Conservation (phyloP, 768 basidiomycete species). For the Leucogyrophana mollusca region DNA sequence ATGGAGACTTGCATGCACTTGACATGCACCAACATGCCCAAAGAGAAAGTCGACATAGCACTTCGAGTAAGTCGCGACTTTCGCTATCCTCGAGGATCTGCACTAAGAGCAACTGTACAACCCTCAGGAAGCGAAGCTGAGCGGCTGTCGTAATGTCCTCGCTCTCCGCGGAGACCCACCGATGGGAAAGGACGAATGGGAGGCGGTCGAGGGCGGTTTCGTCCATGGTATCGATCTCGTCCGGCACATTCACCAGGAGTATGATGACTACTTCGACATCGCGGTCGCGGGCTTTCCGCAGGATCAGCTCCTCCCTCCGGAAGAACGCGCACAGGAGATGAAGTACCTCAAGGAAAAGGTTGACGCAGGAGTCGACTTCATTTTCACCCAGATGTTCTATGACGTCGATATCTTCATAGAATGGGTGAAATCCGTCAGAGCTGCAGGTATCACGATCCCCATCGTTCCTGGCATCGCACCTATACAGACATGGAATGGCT, state of each 20-base stretch:
- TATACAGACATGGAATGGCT: conserved; percentile 96
- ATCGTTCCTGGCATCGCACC: conserved; percentile 94
- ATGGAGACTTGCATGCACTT: conserved; percentile 98
- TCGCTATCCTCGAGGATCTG: conserved; percentile 3
- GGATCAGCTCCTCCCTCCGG: conserved; percentile 66
- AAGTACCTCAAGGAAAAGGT: conserved; percentile 86
- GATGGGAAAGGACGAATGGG: conserved; percentile 86
- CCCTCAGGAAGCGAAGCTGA: conserved; percentile 80
- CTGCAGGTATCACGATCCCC: conserved; percentile 83
- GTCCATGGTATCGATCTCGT: conserved; percentile 91
- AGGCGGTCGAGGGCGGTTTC: conserved; percentile 89
- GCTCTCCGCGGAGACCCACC: conserved; percentile 94
- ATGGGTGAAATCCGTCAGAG: conserved; percentile 85
- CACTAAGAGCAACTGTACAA: conserved; percentile 6
- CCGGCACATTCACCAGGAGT: conserved; percentile 74
- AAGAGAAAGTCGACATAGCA: conserved; percentile 90
- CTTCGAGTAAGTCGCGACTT: conserved; percentile 58
- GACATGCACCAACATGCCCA: conserved; percentile 99
- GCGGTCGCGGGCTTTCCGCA: conserved; percentile 94
- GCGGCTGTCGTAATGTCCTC: conserved; percentile 90
- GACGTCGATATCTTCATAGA: conserved; percentile 87
- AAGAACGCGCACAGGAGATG: conserved; percentile 77
- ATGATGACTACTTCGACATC: conserved; percentile 94
- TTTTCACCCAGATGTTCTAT: conserved; percentile 99
- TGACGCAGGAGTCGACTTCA: conserved; percentile 87